Evolutionary conservation across 129 eudicot genomes (phyloP), one percentile per base, ranked within the genome.

Genomic region (Flaveria robusta): DNA sequence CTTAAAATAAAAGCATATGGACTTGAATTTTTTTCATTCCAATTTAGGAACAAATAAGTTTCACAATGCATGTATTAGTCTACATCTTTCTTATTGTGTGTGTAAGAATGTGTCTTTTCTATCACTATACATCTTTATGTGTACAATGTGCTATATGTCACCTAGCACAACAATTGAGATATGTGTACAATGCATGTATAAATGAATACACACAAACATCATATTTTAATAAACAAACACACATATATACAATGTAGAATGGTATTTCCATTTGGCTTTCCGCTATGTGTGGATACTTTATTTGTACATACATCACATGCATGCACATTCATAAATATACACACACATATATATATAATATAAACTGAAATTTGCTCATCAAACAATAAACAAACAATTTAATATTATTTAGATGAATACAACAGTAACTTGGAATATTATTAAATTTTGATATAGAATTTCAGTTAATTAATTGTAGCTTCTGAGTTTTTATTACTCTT

Each of bases 1-100:
- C 11, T 4, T 62, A 54, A 37, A 50, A 72, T 64, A 63, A 34
- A 34, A 34, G 74, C 64, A 64, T n/a, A 72, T 64, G 74, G 46
- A 64, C 45, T 16, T 50, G 29, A 51, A n/a, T 64, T 72, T 16
- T 11, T 51, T 34, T 7, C 49, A 39, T 26, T 50, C 8, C 58
- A 29, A 56, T 29, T 70, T 70, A 69, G 45, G n/a, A 19, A 11
- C 20, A 56, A 39, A 16, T 1, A n/a, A 27, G 27, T 59, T 77
- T 47, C 81, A 77, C 26, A 34, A 52, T 39, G 55, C 41, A 55
- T 15, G 27, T 45, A 37, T 26, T 72, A 34, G 50, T 26, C 34
- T 29, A 9, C 50, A 41, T 49, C 37, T 64, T 75, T 29, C 49
- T 75, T 63, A 5, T 34, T 34, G 39, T 34, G 39, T 34, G 39